Conservation (phyloP, 768 basidiomycete genomes). For the Lentinula raphanica region DNA sequence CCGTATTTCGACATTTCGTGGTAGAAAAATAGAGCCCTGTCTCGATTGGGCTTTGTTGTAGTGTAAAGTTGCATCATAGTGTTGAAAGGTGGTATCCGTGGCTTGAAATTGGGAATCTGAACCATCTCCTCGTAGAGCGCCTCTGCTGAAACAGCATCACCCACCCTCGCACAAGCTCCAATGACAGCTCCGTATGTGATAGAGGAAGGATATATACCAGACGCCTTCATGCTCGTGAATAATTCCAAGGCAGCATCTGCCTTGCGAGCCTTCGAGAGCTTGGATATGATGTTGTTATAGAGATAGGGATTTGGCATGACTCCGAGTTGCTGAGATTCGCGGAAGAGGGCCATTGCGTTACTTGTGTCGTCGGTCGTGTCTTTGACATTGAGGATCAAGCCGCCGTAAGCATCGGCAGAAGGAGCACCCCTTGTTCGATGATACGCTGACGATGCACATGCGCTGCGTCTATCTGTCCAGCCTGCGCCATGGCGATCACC, state of each 20-base stretch:
- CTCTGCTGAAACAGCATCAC: constrained; percentile 79
- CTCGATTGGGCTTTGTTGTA: constrained; percentile 82
- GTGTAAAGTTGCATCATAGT: constrained; percentile 98
- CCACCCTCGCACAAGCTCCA: constrained; percentile 88
- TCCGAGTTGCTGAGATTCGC: constrained; percentile 65
- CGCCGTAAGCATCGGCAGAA: constrained; percentile 87
- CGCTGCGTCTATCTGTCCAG: constrained; percentile 73
- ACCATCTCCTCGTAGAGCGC: constrained; percentile 84
- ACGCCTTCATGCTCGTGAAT: constrained; percentile 81
- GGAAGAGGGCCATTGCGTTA: constrained; percentile 79
- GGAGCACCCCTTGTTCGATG: constrained; percentile 74
- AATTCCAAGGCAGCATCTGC: constrained; percentile 84
- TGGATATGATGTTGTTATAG: constrained; percentile 96
- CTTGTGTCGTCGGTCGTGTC: constrained; percentile 95
- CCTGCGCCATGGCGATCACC: constrained; percentile 81
- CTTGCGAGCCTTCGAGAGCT: constrained; percentile 90
- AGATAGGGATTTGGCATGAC: constrained; percentile 81
- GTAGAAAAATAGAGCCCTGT: constrained; percentile 71
- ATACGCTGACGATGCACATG: constrained; percentile 78
- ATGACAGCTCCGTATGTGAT: constrained; percentile 96
- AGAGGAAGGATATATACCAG: constrained; percentile 59
- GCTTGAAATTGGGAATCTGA: constrained; percentile 64
- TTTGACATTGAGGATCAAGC: constrained; percentile 79
- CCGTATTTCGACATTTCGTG: constrained; percentile 52
- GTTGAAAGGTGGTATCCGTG: constrained; percentile 93